phyloP scores from a whole-genome alignment of 2,329 filamentous ascomycete species.

The Pseudocercospora crystallina region DNA sequence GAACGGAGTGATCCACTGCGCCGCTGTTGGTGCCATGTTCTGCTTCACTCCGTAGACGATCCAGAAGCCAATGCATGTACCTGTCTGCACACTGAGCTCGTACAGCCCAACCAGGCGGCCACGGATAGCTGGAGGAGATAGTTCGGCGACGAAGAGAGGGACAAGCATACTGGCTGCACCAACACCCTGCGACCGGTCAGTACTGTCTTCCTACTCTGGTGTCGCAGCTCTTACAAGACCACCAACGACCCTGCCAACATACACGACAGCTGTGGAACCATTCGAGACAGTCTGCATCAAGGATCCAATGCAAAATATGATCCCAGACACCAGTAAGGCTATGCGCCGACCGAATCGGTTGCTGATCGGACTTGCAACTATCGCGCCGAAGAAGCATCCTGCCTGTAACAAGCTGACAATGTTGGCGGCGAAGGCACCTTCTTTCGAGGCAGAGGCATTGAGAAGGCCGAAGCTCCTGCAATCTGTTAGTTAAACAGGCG shows the following conservation, averaged over 20 bases:
- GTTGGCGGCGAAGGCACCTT: constrained; percentile 21
- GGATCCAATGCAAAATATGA: constrained; percentile 17
- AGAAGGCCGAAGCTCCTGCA: constrained; percentile 17
- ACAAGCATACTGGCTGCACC: constrained; percentile 32
- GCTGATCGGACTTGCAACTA: constrained; percentile 13
- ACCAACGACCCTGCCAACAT: constrained; percentile 33
- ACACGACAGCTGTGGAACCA: constrained; percentile 45
- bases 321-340: constrained; percentile 14
- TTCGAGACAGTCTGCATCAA: constrained; percentile 44
- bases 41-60: constrained; percentile 34
- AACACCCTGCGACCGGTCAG: too few species aligned
- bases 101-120: constrained; percentile 35
- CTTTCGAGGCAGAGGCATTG: constrained; percentile 2
- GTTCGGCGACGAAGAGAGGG: constrained; percentile 35
- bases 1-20: constrained; percentile 27
- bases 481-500: background rate
- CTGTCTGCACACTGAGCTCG: constrained; percentile 32
- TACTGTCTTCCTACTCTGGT: constrained; percentile 20
- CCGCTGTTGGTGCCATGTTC: constrained; percentile 17
- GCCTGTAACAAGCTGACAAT: constrained; percentile 21
- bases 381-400: constrained; percentile 19
- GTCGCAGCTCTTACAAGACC: constrained; percentile 20
- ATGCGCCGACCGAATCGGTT: constrained; percentile 14
- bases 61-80: constrained; percentile 34
- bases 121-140: constrained; percentile 33